Evolutionary conservation across 208 protist species (phyloP), one percentile per base, ranked within the genome.

Genomic region (Trypanosoma scelopori): DNA sequence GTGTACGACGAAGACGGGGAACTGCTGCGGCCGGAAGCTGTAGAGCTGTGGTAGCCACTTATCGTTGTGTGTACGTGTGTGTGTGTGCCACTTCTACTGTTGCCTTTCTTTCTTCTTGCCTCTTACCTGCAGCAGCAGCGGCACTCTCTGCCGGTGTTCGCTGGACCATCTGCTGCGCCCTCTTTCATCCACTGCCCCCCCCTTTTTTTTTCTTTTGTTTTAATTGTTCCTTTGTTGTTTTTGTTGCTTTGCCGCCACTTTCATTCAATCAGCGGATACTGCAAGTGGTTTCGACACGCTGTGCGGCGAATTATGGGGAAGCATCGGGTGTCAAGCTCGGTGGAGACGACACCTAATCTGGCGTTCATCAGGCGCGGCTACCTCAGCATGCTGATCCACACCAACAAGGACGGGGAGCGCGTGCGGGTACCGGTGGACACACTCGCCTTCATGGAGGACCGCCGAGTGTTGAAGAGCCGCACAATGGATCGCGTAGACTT

Each of bases 401-500:
- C 59, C 5, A 48, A 46, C n/a, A 82, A 80, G 41, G 72, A 78
- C 3, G 62, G 61, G 12, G 76, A 81, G 15, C 27, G 48, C 5
- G 37, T 68, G 35, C 41, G 30, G 22, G 53, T 93, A 23, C 57
- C 76, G 0, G 74, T 71, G 2, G 78, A 86, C 55, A 73, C 53
- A n/a, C 69, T 72, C 3, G 68, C 35, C 5, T 90, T 93, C 47
- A 46, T 90, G 18, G 75, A 83, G 18, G 80, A 93, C 46, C 68
- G 56, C 16, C 73, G 79, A 23, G 62, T 86, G 23, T 67, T 89
- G 32, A 78, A 79, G 27, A 74, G 42, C 61, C 70, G 76, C 46
- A 79, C 67, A 22, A 92, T 92, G 82, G 85, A 92, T 60, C 75
- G 87, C 28, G 68, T 89, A 27, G 81, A 72, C 45, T 92, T 92